Conservation (phyloP, 805 yeast species). For the Ogataea henricii region DNA sequence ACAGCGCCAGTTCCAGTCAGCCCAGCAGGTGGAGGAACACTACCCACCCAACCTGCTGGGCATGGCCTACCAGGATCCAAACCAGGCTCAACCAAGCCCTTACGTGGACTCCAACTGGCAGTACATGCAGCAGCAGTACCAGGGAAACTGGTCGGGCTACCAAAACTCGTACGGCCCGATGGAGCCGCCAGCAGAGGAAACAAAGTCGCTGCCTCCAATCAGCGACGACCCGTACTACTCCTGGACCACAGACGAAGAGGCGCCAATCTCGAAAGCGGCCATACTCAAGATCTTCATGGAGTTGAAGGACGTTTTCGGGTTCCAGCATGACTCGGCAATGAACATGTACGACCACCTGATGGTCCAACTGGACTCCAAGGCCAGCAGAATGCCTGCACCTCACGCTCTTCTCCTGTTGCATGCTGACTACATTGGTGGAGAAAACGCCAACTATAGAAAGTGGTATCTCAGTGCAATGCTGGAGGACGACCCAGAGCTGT, state of each 20-base stretch:
- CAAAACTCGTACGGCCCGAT: slow-evolving; percentile 11
- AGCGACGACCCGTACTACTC: slow-evolving; percentile 51
- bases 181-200: slow-evolving; percentile 16
- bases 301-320: slow-evolving; percentile 71
- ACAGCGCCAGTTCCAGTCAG: slow-evolving; percentile 7
- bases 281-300: slow-evolving; percentile 62
- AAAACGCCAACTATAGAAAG: slow-evolving; percentile 78
- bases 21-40: slow-evolving; percentile 10
- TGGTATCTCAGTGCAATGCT: slow-evolving; percentile 91
- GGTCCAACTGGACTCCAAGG: slow-evolving; percentile 81
- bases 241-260: slow-evolving; percentile 61
- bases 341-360: slow-evolving; percentile 84
- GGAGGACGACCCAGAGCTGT: slow-evolving; percentile 64
- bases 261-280: slow-evolving; percentile 70
- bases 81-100: slow-evolving; percentile 9
- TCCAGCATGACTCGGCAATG: slow-evolving; percentile 73
- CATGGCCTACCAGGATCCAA: slow-evolving; percentile 7
- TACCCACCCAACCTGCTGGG: slow-evolving; percentile 20
- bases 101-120: slow-evolving; percentile 22
- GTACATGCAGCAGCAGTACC: slow-evolving; percentile 17
- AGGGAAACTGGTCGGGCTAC: slow-evolving; percentile 13
- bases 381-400: slow-evolving; percentile 73
- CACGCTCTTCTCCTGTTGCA: slow-evolving; percentile 77
- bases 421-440: slow-evolving; percentile 92
- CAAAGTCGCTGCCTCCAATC: slow-evolving; percentile 16